These are phyloP conservation scores for Verticillium isaacii DNA, from an alignment of 2,329 filamentous ascomycete genomes.

Conservation along the genomic window DNA sequence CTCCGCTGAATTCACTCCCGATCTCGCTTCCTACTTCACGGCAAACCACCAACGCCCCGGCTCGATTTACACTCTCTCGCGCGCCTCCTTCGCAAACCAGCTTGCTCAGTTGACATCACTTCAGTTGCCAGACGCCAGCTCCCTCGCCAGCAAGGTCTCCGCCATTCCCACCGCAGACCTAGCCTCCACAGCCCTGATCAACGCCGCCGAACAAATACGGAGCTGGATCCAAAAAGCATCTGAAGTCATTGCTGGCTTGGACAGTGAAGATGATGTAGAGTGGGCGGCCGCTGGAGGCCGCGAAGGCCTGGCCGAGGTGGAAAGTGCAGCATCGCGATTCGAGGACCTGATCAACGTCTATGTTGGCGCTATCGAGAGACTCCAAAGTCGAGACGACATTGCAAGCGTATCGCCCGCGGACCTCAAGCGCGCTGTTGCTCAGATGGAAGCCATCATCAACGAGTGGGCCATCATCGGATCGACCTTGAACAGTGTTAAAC, in stretches of 20 bases:
- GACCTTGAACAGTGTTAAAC: slow-evolving; percentile 74
- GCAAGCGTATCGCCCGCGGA: slow-evolving; percentile 64
- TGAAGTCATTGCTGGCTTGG: slow-evolving; percentile 81
- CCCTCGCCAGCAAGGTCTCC: slow-evolving; percentile 76
- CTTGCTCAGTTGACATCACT: slow-evolving; percentile 88
- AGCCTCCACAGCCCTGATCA: slow-evolving; percentile 78
- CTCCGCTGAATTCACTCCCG: slow-evolving; percentile 40
- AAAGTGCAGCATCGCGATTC: slow-evolving; percentile 74
- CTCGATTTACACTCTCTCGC: slow-evolving; percentile 90
- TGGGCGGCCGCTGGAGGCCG: slow-evolving; percentile 89
- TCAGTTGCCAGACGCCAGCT: slow-evolving; percentile 78
- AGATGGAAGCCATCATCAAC: slow-evolving; percentile 82
- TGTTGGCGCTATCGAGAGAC: slow-evolving; percentile 85
- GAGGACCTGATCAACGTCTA: slow-evolving; percentile 89
- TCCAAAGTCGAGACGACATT: slow-evolving; percentile 78
- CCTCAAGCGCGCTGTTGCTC: slow-evolving; percentile 68
- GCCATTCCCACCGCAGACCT: slow-evolving; percentile 79
- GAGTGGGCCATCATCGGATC: slow-evolving; percentile 82
- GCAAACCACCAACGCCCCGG: slow-evolving; percentile 65
- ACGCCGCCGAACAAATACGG: slow-evolving; percentile 86
- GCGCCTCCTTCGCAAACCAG: slow-evolving; percentile 89
- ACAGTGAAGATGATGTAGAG: slow-evolving; percentile 95
- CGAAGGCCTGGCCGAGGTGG: slow-evolving; percentile 70
- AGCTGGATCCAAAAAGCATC: slow-evolving; percentile 92
- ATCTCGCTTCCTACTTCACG: slow-evolving; percentile 60